Evolutionary conservation across 768 basidiomycete genomes (phyloP), one percentile per base, ranked within the genome.

Genomic region (Lentinula guzmanii): DNA sequence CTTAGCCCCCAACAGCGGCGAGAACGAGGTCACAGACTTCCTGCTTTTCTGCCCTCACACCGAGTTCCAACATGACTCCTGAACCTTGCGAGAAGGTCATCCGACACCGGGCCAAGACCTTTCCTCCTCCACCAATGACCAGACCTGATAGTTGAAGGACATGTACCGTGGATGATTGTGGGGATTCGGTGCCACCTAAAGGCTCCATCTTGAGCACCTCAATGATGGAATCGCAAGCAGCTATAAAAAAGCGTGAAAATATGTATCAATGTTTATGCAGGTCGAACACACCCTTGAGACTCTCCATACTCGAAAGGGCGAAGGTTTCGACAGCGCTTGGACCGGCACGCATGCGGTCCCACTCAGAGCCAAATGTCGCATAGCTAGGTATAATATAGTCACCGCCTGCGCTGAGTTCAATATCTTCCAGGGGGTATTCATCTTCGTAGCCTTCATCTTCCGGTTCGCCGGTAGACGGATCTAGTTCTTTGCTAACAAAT

Each of bases 371-470:
- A 75, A 98, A 98, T 24, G 91, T 91, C 10, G 86, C 86, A 68
- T 98, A 98, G 66, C 84, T 95, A n/a, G 97, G 96, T 43, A 95
- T 78, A 69, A 99, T 91, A 73, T 96, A 99, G 77, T 98, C 96
- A 2, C 89, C 88, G 34, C 89, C 91, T 10, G 93, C 95, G 62
- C 89, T 87, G 58, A 99, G 79, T 71, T 98, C 97, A 61, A 97
- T 85, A 63, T 98, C 97, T 73, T 99, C 97, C 46, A 98, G 78
- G 73, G 93, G 92, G 74, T 99, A 99, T 74, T 98, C 96, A 76
- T 98, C 97, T 70, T 95, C 92, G 73, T 98, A 99, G n/a, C 97
- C 97, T 58, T 97, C 95, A 65, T 91, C 93, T 74, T 99, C 97
- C 8, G 97, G 97, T 69, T 92, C 87, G 24, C 95, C 95, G 13